Evolutionary conservation across 2,329 filamentous ascomycete species (phyloP).

Genomic region (Fusarium humuli): DNA sequence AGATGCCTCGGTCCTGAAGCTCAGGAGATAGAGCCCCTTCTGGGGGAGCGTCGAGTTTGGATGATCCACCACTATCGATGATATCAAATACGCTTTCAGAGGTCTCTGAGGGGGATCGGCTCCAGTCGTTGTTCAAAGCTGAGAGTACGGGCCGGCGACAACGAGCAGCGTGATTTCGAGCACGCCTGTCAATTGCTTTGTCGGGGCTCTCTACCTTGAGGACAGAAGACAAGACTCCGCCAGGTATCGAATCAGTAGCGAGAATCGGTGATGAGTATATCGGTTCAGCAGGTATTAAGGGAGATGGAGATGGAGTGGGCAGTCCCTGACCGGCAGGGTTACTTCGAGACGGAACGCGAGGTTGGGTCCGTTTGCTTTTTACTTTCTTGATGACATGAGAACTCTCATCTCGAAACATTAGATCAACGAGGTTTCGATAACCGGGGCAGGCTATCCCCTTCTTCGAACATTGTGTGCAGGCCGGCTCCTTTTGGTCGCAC

Average conservation of each 20-base stretch:
- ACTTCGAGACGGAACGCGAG: constrained; percentile 41
- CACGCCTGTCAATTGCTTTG: constrained; percentile 15
- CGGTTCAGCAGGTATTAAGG: constrained; percentile 15
- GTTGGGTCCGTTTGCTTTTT: constrained; percentile 50
- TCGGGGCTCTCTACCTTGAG: constrained; percentile 18
- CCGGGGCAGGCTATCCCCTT: constrained; percentile 64
- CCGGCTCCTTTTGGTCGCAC: constrained; percentile 65
- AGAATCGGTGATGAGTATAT: constrained; percentile 19
- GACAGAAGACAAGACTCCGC: background rate
- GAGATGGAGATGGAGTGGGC: constrained; percentile 34
- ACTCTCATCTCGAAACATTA: constrained; percentile 70
- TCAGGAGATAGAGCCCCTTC: constrained; percentile 28
- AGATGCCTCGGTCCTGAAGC: constrained; percentile 58
- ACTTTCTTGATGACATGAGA: constrained; percentile 66
- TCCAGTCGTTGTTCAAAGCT: constrained; percentile 41
- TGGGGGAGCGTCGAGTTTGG: constrained; percentile 31
- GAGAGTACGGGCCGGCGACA: constrained; percentile 41
- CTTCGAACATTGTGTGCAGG: constrained; percentile 67
- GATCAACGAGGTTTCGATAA: constrained; percentile 66
- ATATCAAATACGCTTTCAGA: constrained; percentile 38
- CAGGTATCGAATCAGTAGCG: constrained; percentile 9
- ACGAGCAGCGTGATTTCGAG: constrained; percentile 22
- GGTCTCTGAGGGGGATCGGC: constrained; percentile 38
- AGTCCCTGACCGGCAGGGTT: constrained; percentile 26
- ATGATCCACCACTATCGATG: constrained; percentile 27